Conservation (phyloP, 129 eudicot genomes). For the Artemisia argyi region DNA sequence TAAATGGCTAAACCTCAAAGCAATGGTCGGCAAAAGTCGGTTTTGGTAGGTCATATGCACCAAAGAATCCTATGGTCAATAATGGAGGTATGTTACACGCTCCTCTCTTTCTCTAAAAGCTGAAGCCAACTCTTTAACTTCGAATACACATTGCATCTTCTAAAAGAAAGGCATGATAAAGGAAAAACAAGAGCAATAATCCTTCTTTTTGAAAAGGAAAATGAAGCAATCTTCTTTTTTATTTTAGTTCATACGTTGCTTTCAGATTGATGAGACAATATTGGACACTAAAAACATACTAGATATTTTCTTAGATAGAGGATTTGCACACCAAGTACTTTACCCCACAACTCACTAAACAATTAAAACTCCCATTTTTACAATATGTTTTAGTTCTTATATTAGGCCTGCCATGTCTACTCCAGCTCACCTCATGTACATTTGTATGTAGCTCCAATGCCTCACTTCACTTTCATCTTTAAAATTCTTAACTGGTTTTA, state of each 20-base stretch:
- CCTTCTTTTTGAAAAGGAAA: constrained; percentile 17
- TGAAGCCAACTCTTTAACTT: constrained; percentile 23
- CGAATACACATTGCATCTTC: constrained; percentile 25
- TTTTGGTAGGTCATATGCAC: constrained; percentile 23
- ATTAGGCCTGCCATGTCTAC: too few species aligned
- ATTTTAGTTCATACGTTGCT: constrained; percentile 27
- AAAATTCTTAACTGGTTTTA: too few species aligned
- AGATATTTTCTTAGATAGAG: neutral
- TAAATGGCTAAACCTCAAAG: neutral
- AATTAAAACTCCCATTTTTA: too few species aligned
- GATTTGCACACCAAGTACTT: neutral
- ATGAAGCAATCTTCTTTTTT: constrained; percentile 5
- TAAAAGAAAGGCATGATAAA: constrained; percentile 29
- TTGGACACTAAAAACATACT: neutral
- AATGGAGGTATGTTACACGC: constrained; percentile 35
- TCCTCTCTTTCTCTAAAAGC: constrained; percentile 28
- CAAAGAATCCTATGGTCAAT: constrained; percentile 22
- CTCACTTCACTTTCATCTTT: too few species aligned
- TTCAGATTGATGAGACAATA: constrained; percentile 12
- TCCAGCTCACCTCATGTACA: too few species aligned
- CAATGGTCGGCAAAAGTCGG: constrained; percentile 30
- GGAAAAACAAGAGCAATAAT: neutral
- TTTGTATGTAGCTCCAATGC: too few species aligned
- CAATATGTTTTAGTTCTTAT: too few species aligned
- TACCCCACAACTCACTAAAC: too few species aligned